Evolutionary conservation across 2,329 filamentous ascomycete genomes (phyloP), one percentile per base, ranked within the genome.

Genomic region (Exutisphaerella laricina): DNA sequence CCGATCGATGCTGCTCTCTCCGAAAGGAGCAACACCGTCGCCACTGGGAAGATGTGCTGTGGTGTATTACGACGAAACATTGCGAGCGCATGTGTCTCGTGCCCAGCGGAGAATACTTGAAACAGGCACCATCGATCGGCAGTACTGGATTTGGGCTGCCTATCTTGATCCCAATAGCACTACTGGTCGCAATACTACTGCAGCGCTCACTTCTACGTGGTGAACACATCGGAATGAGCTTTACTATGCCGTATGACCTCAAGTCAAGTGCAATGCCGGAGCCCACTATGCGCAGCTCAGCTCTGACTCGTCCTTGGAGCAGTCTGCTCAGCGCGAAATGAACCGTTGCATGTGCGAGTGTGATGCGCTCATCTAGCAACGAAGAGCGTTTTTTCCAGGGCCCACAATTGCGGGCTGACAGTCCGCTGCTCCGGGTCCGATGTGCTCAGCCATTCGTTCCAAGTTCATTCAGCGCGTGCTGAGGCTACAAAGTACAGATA

Each of bases 1-100:
- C 18, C 31, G 45, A 47, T 47, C 45, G 41, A 40, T 30, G 45
- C 45, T 40, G 30, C 26, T 43, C 30, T 26, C 16, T 36, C 29
- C 45, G n/a, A 14, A 43, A 30, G 21, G 8, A 22, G 36, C 17
- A 29, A 40, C 33, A 26, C 36, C 36, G 23, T 30, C 20, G 33
- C 41, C 45, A 41, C 31, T 20, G n/a, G 25, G 29, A 13, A n/a
- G n/a, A 21, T 16, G n/a, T n/a, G n/a, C n/a, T n/a, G n/a, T n/a
- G n/a, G n/a, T 39, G 41, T 39, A 35, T 17, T 23, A 41, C 43
- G 14, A 26, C 37, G 43, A 41, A 41, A 46, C 43, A 34, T n/a
- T n/a, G 9, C 29, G 29, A 32, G 16, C 7, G 22, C 40, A 25
- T 20, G 17, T 42, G 40, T 42, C 36, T 31, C 16, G 32, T 34